Percentiles rank a stretch among this genome's conserved stretches.
These are phyloP conservation scores for Ensete ventricosum DNA, from an alignment of 176 grass and related monocot genomes.

Conservation along the genomic window DNA sequence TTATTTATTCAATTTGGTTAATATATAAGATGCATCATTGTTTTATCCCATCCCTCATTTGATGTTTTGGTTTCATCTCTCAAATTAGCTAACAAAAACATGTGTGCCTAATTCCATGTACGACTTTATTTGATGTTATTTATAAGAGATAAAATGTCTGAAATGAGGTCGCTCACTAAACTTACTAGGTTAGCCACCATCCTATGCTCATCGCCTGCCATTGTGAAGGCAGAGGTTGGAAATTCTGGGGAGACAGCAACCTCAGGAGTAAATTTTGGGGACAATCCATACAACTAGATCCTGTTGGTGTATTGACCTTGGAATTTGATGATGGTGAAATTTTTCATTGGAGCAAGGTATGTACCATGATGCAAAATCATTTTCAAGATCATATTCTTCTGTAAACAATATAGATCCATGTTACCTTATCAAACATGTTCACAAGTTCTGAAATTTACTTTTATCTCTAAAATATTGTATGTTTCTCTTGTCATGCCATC, in stretches of 20 bases:
- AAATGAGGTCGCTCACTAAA: neutral
- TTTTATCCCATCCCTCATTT: too few species aligned
- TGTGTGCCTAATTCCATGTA: too few species aligned
- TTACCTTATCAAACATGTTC: neutral
- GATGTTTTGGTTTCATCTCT: too few species aligned
- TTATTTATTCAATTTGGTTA: neutral
- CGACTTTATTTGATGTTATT: neutral
- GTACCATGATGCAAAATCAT: conserved; percentile 9
- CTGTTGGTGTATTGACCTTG: conserved; percentile 57
- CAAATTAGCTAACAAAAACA: neutral
- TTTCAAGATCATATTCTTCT: neutral
- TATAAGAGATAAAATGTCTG: neutral
- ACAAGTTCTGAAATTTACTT: neutral
- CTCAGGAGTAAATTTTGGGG: conserved; percentile 90
- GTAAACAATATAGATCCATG: neutral
- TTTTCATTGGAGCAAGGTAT: conserved; percentile 92
- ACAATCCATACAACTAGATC: conserved; percentile 79
- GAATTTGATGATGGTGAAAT: conserved; percentile 92
- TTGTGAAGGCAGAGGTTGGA: conserved; percentile 91
- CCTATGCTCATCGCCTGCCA: conserved; percentile 83
- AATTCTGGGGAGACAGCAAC: conserved; percentile 84
- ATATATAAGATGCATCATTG: too few species aligned
- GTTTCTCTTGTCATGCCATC: neutral
- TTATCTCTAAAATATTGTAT: neutral
- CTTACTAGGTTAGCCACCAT: conserved; percentile 75